Evolutionary conservation across 2,329 filamentous ascomycete species (phyloP), one percentile per base, ranked within the genome.

Genomic region (Malbranchea zuffiana): DNA sequence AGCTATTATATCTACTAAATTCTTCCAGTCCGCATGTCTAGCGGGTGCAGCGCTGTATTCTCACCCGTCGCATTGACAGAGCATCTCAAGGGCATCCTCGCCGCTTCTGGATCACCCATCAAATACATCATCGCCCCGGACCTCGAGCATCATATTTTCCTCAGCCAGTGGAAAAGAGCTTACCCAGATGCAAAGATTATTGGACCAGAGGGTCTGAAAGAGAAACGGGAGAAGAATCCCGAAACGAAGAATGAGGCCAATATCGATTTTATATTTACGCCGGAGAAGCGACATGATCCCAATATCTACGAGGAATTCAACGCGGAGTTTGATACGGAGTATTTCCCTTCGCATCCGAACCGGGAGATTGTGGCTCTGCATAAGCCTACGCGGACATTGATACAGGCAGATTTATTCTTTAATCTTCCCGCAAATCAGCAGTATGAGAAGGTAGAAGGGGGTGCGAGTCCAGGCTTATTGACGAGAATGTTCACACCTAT

Each of bases 71-170:
- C 80, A 10, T 72, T 95, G 39, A 96, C 87, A 3, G 71, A 79
- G 3, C 75, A 80, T 40, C 78, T 86, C 25, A 75, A 71, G 44
- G 66, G 82, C 35, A 63, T 69, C 37, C 60, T 75, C 13, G 67
- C 75, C n/a, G 57, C 65, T 21, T 65, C 84, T 39, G 78, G 78
- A 44, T 78, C 78, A 33, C 70, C 75, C 27, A 75, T 95, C 35
- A 74, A 72, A 47, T 96, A 96, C 68, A 78, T 98, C 47, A 69
- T 88, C 17, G 88, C 90, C 1, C 75, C 81, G 1, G 90, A 98
- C 58, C 71, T 83, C 35, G 86, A 98, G 65, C 90, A 98, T 61
- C 90, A 98, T 70, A 84, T 98, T 56, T 92, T 90, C 66, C 58
- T 98, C 37, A 80, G 82, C 0, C 70, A 83, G 32, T 98, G 90